Base-by-base conservation (phyloP, 2,329 filamentous ascomycete genomes). In the Xylariaceae sp. region DNA sequence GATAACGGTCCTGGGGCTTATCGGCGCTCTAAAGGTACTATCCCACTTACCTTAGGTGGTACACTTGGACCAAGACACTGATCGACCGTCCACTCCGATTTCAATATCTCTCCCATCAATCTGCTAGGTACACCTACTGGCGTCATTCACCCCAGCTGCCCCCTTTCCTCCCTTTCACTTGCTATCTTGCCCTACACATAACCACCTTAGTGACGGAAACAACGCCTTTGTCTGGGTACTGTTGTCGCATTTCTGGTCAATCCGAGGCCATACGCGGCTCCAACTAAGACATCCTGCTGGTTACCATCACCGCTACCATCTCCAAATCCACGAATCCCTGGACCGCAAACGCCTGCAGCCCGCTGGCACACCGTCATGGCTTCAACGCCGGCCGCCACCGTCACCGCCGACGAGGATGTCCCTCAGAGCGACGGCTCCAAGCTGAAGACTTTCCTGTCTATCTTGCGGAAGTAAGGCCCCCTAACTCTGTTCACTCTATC, bases 381-480 rank as follows among this genome's bases (percentile, higher is more conserved):
- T 51, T 53, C 61, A n/a, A 47, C 53, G 43, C 47, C 62, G 39
- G 55, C 62, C 27, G 50, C 62, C 4, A 61, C 60, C 32, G 45
- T 58, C 39, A 30, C 47, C 33, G 36, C 54, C 9, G 60, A 61
- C 44, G 65, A 67, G 49, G 65, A 67, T 38, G 56, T 62, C 18
- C 64, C 65, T 54, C 76, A 77, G 58, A 90, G 89, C 72, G 91
- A 97, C 51, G 84, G 82, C 58, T 92, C 88, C 58, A 96, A 96
- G 77, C 75, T 97, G 64, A 87, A 84, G 71, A 95, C 89, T 1
- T 95, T 97, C 65, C 70, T 96, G 54, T 82, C 85, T 47, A 95
- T 96, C 59, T 72, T 97, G 65, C 86, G 86, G 71, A 95, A 88
- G 90, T 95, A 78, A 74, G 83, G 70, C n/a, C n/a, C 32, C 40